Evolutionary conservation across 441 rosid species (phyloP).

Genomic region (Theobroma grandiflorum): DNA sequence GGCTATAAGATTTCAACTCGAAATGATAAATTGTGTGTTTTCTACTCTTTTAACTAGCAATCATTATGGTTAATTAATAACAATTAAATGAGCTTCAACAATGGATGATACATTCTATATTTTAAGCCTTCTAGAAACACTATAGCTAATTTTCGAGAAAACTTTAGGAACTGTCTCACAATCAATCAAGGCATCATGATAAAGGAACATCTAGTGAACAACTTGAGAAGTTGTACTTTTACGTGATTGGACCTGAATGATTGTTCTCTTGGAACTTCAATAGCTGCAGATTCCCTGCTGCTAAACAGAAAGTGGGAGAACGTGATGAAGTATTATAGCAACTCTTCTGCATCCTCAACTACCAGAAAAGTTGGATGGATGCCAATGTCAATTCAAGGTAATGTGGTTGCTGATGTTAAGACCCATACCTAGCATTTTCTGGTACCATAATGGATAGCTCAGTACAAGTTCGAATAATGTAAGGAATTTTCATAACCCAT

Average conservation of each 20-base stretch:
- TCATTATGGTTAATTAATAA: not conserved
- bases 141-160: not conserved
- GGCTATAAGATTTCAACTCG: not conserved
- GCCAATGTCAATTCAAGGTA: not conserved
- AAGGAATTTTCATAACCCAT: not conserved
- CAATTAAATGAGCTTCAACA: not conserved
- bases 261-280: conserved; percentile 8
- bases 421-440: not conserved
- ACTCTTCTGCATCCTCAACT: conserved; percentile 10
- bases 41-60: not conserved
- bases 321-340: not conserved
- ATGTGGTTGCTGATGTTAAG: not conserved
- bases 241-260: conserved; percentile 2
- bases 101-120: not conserved
- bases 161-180: not conserved
- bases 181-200: not conserved
- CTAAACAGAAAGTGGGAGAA: conserved; percentile 1
- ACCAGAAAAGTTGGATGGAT: not conserved
- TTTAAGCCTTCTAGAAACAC: not conserved
- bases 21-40: not conserved
- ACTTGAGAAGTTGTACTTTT: not conserved
- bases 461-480: not conserved
- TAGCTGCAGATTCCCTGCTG: conserved; percentile 1
- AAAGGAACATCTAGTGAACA: not conserved
- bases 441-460: not conserved